Evolutionary conservation across 1,284 basidiomycete genomes (phyloP), one percentile per base, ranked within the genome.

Genomic region (Tetrapyrgos nigripes): DNA sequence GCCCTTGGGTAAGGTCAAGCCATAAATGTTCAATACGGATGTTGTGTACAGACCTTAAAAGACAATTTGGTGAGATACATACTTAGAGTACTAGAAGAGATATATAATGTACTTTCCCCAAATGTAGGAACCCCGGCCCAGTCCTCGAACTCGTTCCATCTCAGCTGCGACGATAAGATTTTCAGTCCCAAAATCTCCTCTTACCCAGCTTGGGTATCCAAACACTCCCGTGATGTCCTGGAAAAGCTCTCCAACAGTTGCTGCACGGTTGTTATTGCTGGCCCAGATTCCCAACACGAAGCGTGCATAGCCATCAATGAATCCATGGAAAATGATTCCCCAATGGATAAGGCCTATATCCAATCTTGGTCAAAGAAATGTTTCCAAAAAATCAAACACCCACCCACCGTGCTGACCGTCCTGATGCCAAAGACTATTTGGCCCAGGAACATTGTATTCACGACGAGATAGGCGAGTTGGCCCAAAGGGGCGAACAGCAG

Each of bases 391-490:
- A 19, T 23, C 45, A 19, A 46, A 21, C 43, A 1, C 45, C 19
- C 31, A 56, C 67, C 33, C 59, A 74, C 73, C 71, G 53, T 74
- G 74, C 55, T 76, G 70, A 2, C 73, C 73, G 60, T 75, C 70
- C 58, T 74, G 73, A 60, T 75, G 73, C 73, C 72, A 75, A 8
- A 74, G 62, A 8, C 68, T 66, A 46, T 73, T 71, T 8, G 71
- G 66, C 3, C 72, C 71, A 27, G 72, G 59, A 6, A 75, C 72
- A 4, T 51, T 53, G 58, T 75, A 75, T 4, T 14, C 40, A 8
- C 63, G 29, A 5, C 62, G 57, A 31, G 54, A 47, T 40, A 69
- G 58, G 23, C 56, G 23, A 19, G 47, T 51, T 24, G 28, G 29
- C 2, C 23, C 55, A 31, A 54, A 66, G 21, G 17, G 26, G 19